phyloP scores from a whole-genome alignment of 768 basidiomycete species.

The Sistotremastrum niveocremeum region DNA sequence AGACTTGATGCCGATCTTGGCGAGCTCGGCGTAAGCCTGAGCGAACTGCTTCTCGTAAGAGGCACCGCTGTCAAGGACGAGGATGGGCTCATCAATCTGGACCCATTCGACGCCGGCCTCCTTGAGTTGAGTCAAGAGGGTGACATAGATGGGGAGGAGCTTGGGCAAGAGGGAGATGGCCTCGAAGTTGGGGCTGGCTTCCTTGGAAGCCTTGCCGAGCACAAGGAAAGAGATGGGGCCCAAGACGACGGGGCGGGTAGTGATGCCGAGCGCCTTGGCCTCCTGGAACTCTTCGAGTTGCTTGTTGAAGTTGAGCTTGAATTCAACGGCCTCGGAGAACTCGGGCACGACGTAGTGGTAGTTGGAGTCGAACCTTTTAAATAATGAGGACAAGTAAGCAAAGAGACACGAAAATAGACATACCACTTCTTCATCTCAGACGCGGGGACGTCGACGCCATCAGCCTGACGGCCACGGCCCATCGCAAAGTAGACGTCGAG shows the following conservation, averaged over 20 bases:
- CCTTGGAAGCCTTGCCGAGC: constrained; percentile 84
- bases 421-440: constrained; percentile 99
- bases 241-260: constrained; percentile 89
- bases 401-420: constrained; percentile 15
- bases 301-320: constrained; percentile 95
- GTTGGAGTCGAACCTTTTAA: constrained; percentile 87
- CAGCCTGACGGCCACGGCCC: constrained; percentile 95
- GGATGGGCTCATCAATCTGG: constrained; percentile 93
- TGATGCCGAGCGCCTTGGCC: constrained; percentile 79
- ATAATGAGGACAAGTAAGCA: constrained; percentile 3
- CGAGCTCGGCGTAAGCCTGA: constrained; percentile 68
- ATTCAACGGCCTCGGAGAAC: constrained; percentile 77
- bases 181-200: constrained; percentile 71
- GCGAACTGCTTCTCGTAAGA: constrained; percentile 68
- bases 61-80: constrained; percentile 79
- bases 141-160: constrained; percentile 83
- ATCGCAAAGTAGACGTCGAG: constrained; percentile 98
- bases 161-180: constrained; percentile 83
- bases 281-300: constrained; percentile 88
- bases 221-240: constrained; percentile 93
- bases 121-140: constrained; percentile 83
- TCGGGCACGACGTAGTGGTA: constrained; percentile 99
- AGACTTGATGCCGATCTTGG: constrained; percentile 78
- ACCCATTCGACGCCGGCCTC: constrained; percentile 88
- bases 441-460: constrained; percentile 89